Base-by-base conservation (phyloP, 805 yeast species). In the Ogataea saltuana region DNA sequence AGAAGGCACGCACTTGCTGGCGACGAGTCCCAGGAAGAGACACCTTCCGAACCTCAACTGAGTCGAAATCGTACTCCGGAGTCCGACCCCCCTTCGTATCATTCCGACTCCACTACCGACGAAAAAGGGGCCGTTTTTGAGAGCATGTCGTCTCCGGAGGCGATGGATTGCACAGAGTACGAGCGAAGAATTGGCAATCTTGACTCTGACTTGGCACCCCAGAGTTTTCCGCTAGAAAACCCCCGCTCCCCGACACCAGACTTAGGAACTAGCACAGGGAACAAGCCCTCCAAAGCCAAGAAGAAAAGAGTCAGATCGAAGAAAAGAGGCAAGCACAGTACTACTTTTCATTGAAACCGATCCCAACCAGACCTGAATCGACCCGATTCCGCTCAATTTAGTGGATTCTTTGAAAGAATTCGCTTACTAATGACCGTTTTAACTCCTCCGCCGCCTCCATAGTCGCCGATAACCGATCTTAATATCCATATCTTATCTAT, bases 61-160 rank as follows among this genome's bases (percentile, higher is more conserved):
- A 9, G 20, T 11, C 19, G 38, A 9, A 26, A 17, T 9, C 9
- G 35, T 4, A 53, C 59, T 10, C 63, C 63, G 1, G 53, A 17
- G 6, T 58, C 64, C 2, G 50, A 53, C 4, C 66, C 66, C 16
- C 66, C 66, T 7, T 55, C 63, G 8, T 61, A 61, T 33, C 49
- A 50, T 15, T 55, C 60, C 16, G 28, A 39, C 8, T 17, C 29
- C 6, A 8, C 39, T 4, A 31, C 32, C 5, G 38, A 39, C 22
- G 50, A 42, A 15, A 43, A 37, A 13, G 32, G 12, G 22, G 26
- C 20, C 32, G 9, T 36, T 17, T 31, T 41, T 2, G 42, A 37
- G 33, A 23, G 17, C 13, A 23, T 4, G 11, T 38, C 41, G 20
- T 29, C 32, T 7, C 15, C 49, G 4, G 19, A 32, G 13, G 22